Percentiles rank a stretch among this genome's conserved stretches.
Conservation (phyloP, 257 asterid genomes). For the Leonotis leonurus region DNA sequence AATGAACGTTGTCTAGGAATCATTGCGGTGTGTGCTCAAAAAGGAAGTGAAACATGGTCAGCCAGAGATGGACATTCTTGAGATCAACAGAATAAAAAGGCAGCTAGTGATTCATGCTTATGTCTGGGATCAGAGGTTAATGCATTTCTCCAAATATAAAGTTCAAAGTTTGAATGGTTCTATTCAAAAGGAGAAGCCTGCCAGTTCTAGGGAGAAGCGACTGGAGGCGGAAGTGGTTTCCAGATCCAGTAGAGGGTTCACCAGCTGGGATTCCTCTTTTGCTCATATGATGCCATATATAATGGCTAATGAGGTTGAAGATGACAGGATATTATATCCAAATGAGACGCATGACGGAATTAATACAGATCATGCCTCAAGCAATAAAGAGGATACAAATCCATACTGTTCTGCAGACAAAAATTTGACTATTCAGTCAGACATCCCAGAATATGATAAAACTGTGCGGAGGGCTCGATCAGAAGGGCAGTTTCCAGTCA, state of each 20-base stretch:
- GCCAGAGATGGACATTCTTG: conserved; percentile 50
- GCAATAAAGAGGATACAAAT: conserved; percentile 21
- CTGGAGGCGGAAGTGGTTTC: conserved; percentile 32
- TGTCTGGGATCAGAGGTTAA: conserved; percentile 50
- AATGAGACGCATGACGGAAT: conserved; percentile 29
- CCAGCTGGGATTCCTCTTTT: conserved; percentile 58
- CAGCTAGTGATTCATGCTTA: conserved; percentile 38
- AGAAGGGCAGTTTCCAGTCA: conserved; percentile 44
- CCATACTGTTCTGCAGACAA: conserved; percentile 25
- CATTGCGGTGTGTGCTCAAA: conserved; percentile 18
- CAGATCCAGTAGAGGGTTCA: conserved; percentile 49
- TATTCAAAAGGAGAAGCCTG: conserved; percentile 30
- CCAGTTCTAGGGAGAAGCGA: conserved; percentile 31
- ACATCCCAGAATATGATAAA: conserved; percentile 26
- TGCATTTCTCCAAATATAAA: conserved; percentile 21
- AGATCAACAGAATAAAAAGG: conserved; percentile 42
- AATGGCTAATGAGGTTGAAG: conserved; percentile 25
- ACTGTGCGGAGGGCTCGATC: conserved; percentile 52
- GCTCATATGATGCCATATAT: conserved; percentile 37
- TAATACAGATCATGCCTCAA: conserved; percentile 26
- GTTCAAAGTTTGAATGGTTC: conserved; percentile 21
- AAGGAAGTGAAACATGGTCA: conserved; percentile 29
- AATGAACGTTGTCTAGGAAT: conserved; percentile 28
- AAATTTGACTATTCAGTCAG: conserved; percentile 25
- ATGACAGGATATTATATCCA: conserved; percentile 22